Evolutionary conservation across 768 basidiomycete species (phyloP), one percentile per base, ranked within the genome.

Genomic region (Pulveroboletus sp.): DNA sequence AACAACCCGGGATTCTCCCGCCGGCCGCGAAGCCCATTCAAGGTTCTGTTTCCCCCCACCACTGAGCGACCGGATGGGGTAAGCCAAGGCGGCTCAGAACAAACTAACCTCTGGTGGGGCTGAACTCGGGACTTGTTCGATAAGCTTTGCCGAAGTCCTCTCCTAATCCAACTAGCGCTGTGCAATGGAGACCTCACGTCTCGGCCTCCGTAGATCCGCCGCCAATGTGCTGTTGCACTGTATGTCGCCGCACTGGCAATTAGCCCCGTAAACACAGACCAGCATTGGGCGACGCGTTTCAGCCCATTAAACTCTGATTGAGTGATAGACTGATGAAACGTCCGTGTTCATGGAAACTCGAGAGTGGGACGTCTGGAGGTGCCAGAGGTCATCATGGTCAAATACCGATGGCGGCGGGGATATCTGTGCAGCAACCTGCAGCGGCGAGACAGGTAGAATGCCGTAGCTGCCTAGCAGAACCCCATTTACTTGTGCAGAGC

Each of bases 261-360:
- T 57, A 35, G 15, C 40, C 15, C 59, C 44, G 35, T 43, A 46
- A 42, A 52, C 44, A 44, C 52, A 48, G 37, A 36, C 26, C 54
- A 50, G 24, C 50, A 36, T 37, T 40, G 54, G 54, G 33, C 15
- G 51, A 62, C 56, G 53, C 51, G 63, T 56, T 67, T 65, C 54
- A 59, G 36, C 57, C 62, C 57, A 59, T 43, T 54, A 61, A 52
- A 40, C 46, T 54, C 59, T 41, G 50, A 41, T 18, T 32, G 41
- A 43, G 27, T 44, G 55, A 56, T 46, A 52, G 48, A 47, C 50
- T 26, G 39, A 38, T 56, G 62, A 61, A 55, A 56, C 54, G 28
- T 28, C 48, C 17, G 57, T 51, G 15, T 41, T 39, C 55, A 49
- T 53, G 55, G 59, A 57, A 58, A 56, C 61, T 52, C 47, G 32